Evolutionary conservation across 2,329 filamentous ascomycete species (phyloP).

Genomic region (Endoconidiophora polonica): DNA sequence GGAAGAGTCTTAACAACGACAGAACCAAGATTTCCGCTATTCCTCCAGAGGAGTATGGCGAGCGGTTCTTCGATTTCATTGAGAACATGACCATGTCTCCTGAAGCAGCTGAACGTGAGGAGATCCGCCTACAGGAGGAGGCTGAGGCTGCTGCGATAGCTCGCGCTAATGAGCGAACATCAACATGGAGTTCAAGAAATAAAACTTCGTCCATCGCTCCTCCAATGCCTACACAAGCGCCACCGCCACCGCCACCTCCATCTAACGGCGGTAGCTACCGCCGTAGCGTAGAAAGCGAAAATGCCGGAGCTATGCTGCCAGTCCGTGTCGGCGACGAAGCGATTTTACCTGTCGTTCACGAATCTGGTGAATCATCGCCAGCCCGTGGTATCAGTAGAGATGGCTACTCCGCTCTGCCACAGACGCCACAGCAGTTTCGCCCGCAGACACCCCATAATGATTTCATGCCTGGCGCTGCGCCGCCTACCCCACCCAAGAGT

Average conservation of each 20-base stretch:
- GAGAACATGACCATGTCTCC: constrained; percentile 75
- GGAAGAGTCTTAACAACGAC: constrained; percentile 79
- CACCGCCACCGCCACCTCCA: constrained; percentile 26
- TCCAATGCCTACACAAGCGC: constrained; percentile 30
- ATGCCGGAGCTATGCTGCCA: neutral
- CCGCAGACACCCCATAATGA: constrained; percentile 28
- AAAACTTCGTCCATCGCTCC: constrained; percentile 20
- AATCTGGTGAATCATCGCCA: constrained; percentile 63
- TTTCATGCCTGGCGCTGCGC: constrained; percentile 16
- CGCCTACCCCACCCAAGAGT: constrained; percentile 33
- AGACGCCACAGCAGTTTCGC: constrained; percentile 15
- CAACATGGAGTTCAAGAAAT: constrained; percentile 23
- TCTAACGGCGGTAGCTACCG: constrained; percentile 19
- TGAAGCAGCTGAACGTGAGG: constrained; percentile 48
- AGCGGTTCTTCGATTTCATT: constrained; percentile 88
- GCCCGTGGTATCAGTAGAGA: constrained; percentile 39
- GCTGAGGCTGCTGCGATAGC: constrained; percentile 24
- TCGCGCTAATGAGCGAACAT: constrained; percentile 18
- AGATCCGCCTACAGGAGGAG: constrained; percentile 31
- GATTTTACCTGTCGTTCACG: constrained; percentile 70
- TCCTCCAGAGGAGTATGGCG: constrained; percentile 76
- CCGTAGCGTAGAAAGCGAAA: neutral
- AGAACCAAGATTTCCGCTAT: constrained; percentile 83
- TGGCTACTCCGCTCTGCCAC: constrained; percentile 19
- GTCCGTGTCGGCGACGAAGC: constrained; percentile 19